phyloP scores from a whole-genome alignment of 768 basidiomycete species.

The Pholiota microspora region DNA sequence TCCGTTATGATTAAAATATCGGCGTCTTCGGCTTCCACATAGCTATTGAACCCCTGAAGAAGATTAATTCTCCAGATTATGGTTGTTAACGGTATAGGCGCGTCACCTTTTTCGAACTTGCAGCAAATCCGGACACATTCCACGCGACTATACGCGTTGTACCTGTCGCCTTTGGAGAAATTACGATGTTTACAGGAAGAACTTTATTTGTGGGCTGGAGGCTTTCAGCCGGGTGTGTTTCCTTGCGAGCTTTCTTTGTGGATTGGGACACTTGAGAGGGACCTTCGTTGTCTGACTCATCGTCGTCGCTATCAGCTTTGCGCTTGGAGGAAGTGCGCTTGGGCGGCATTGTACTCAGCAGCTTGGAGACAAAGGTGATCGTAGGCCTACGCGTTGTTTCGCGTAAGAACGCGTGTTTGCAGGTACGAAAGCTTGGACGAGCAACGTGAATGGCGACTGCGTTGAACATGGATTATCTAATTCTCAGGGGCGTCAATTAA shows the following conservation, averaged over 20 bases:
- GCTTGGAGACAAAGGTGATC: no score
- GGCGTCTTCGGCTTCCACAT: constrained; percentile 83
- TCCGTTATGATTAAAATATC: constrained; percentile 84
- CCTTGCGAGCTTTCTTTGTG: constrained; percentile 23
- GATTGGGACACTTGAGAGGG: constrained; percentile 15
- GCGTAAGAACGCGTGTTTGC: neutral
- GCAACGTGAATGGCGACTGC: no score
- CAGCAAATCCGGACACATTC: constrained; percentile 79
- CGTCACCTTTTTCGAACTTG: constrained; percentile 74
- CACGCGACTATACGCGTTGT: constrained; percentile 63
- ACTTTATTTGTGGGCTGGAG: constrained; percentile 74
- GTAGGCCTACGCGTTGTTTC: neutral
- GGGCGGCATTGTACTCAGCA: constrained; percentile 15
- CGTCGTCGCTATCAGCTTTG: constrained; percentile 21
- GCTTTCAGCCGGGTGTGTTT: constrained; percentile 26
- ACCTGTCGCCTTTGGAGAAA: constrained; percentile 47
- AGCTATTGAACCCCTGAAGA: constrained; percentile 71
- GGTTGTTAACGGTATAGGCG: neutral
- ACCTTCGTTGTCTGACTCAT: constrained; percentile 25
- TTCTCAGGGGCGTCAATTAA: no score
- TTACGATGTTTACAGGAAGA: constrained; percentile 58
- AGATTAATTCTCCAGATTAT: neutral
- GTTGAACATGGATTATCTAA: no score
- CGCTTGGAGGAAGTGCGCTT: constrained; percentile 26
- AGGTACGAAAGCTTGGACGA: no score